Evolutionary conservation across 2,329 filamentous ascomycete genomes (phyloP), one percentile per base, ranked within the genome.

Genomic region (Nothophaeocryptopus gaeumannii): DNA sequence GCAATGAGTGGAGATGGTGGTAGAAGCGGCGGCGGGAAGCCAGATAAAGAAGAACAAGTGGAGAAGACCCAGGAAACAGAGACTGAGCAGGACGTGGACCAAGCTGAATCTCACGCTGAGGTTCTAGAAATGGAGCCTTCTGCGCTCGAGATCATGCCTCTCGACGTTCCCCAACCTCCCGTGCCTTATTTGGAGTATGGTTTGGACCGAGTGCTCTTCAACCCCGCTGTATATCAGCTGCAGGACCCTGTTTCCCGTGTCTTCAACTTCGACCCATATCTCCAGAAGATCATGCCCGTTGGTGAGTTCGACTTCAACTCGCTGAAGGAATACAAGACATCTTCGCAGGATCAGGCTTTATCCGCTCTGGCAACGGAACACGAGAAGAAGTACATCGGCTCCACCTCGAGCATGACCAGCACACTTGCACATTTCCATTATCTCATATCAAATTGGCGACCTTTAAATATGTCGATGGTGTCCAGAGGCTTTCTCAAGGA

Each of bases 191-290:
- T 96, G 2, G 75, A 81, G 2, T 86, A 93, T 65, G 86, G 87
- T 5, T 76, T 96, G 30, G 89, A 95, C 54, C 80, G 90, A 49
- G 92, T 95, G n/a, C 74, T 99, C 2, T 99, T 99, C 78, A 99
- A 96, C 63, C 86, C 86, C 2, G 91, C 93, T 15, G 88, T 96
- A 33, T 96, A 96, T 67, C 85, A 89, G 43, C 79, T 99, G 44
- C 91, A 95, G 70, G 93, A 99, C 67, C 84, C 86, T 16, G 82
- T 89, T 50, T 90, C 92, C 34, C 80, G 84, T 13, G 89, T 97
- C 5, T 99, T 84, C 78, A 99, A 99, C 67, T 99, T 99, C 63
- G 92, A 99, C 65, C 93, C 95, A 0, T 96, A 96, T 64, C 78
- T 99, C 14, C 83, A 90, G 53, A 84, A 83, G 45, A 95, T 99